Base-by-base conservation (phyloP, 768 basidiomycete species). In the Suillus clintonianus region DNA sequence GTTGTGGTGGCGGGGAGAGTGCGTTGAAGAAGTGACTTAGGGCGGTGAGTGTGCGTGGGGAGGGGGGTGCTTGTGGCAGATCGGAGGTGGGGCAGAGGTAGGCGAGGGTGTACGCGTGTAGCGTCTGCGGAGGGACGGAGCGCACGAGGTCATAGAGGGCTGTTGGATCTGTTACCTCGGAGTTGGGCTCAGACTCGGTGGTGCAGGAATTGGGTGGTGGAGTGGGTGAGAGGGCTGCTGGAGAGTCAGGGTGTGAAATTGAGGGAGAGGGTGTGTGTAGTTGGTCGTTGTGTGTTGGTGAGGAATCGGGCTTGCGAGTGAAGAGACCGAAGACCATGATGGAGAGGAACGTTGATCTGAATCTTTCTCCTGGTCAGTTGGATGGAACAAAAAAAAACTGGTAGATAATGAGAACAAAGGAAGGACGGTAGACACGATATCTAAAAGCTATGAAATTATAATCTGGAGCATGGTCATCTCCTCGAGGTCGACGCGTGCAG, bases 71-170 rank as follows among this genome's bases (percentile, higher is more conserved):
- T 17, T 70, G 67, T 34, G 68, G 67, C 7, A 71, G 63, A 5
- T 65, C 60, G 10, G 56, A 24, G 41, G 51, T 30, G 1, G 70
- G 66, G 19, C 70, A 70, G 59, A 91, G 78, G 64, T 82, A 84
- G 3, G 84, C 63, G 39, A 91, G 79, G 37, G 83, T 81, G 75
- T 89, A 91, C 1, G 82, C 63, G 70, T 90, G 88, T 0, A 92
- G 78, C 0, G 82, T 86, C 74, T 90, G 88, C 8, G 90, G 78
- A 13, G 90, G 90, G 45, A 91, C 82, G 14, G 85, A 80, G 36
- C 78, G 71, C 69, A 92, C 79, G 65, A 89, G 81, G 7, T 83
- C 69, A 51, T 81, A 76, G 2, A 92, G 77, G 14, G 78, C 68
- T 34, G 76, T 70, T 5, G 84, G 71, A 67, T 86, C 81, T 65